Percentiles rank a stretch among this genome's conserved stretches.
These are phyloP conservation scores for Lecanosticta acicola DNA, from an alignment of 2,329 filamentous ascomycete species.

Conservation along the genomic window DNA sequence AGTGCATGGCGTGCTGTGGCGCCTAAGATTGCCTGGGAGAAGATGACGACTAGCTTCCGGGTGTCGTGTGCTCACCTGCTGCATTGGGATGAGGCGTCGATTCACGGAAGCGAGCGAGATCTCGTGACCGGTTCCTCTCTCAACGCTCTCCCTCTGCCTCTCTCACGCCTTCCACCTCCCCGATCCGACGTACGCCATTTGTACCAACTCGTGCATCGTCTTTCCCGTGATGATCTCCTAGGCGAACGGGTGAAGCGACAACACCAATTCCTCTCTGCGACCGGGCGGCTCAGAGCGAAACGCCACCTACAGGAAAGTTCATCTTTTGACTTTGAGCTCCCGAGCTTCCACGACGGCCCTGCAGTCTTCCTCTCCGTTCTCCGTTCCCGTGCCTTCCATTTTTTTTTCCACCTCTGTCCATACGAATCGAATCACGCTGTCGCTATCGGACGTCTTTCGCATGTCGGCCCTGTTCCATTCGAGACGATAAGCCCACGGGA, in stretches of 20 bases:
- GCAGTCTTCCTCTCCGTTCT: background rate
- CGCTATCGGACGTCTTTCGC: background rate
- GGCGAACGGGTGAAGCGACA: too few relatives aligned
- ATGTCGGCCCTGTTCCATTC: background rate
- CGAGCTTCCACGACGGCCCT: too few relatives aligned
- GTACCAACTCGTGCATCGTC: too few relatives aligned
- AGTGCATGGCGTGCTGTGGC: too few relatives aligned
- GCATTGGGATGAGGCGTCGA: background rate
- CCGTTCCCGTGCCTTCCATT: background rate
- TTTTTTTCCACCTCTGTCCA: background rate
- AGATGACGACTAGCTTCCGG: background rate
- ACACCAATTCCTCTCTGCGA: too few relatives aligned
- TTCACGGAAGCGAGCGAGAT: background rate
- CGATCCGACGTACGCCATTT: too few relatives aligned
- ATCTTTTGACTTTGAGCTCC: background rate
- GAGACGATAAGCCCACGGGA: background rate
- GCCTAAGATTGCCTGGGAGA: background rate
- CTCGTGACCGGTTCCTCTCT: background rate
- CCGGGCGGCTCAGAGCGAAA: too few relatives aligned
- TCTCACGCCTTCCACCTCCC: background rate
- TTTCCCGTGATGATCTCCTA: too few relatives aligned
- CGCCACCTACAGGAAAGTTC: background rate
- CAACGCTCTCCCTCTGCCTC: too few relatives aligned
- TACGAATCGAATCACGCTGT: background rate
- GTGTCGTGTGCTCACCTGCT: background rate